Conservation (phyloP, 139 green algal species). For the Picochlorum costavermella region DNA sequence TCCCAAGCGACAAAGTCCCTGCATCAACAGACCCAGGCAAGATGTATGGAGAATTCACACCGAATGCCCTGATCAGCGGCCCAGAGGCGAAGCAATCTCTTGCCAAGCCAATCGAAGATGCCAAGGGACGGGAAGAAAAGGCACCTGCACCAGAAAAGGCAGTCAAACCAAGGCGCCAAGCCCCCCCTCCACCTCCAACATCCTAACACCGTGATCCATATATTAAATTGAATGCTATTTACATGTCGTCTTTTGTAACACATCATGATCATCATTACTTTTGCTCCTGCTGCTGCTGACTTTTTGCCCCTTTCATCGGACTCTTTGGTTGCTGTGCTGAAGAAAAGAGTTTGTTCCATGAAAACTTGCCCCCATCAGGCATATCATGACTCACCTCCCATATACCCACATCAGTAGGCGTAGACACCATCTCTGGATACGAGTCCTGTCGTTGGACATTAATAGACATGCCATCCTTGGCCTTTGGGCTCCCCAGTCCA, state of each 20-base stretch:
- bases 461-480: not conserved
- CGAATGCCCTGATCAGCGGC: not conserved
- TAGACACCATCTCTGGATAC: conserved; percentile 8
- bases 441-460: conserved; percentile 2
- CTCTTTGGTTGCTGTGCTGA: conserved; percentile 5
- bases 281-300: no score
- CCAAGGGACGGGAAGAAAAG: not conserved
- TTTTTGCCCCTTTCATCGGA: not conserved
- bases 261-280: no score
- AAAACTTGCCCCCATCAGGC: conserved; percentile 2
- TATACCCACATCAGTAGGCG: conserved; percentile 8
- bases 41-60: conserved; percentile 29
- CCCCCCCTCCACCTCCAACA: conserved; percentile 6
- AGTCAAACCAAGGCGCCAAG: not conserved
- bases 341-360: conserved; percentile 4
- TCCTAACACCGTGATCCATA: not conserved
- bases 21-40: conserved; percentile 1
- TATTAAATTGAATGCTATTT: not conserved
- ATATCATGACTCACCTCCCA: conserved; percentile 4
- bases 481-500: not conserved
- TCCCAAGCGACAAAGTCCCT: conserved; percentile 25
- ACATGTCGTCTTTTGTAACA: no score
- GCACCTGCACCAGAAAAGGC: not conserved
- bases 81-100: not conserved
- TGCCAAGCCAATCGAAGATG: not conserved